Conservation (phyloP, 225 moss, liverwort and hornwort genomes). For the Rhytidiadelphus loreus region DNA sequence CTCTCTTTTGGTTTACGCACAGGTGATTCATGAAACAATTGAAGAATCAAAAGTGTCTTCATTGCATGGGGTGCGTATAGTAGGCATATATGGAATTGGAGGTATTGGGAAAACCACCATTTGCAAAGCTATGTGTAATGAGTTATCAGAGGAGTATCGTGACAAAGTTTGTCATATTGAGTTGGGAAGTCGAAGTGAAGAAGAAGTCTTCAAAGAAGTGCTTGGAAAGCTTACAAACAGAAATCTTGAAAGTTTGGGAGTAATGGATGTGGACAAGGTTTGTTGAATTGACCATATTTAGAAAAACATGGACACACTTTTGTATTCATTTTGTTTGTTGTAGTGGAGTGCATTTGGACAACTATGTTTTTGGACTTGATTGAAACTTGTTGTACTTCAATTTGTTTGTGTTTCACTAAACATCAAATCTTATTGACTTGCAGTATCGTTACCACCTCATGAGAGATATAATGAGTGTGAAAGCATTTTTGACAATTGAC, state of each 20-base stretch:
- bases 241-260: background rate
- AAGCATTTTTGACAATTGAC: conserved; percentile 9
- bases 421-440: background rate
- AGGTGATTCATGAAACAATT: background rate
- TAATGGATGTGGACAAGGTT: background rate
- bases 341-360: background rate
- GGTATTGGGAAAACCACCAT: conserved; percentile 2
- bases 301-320: fast-evolving
- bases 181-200: background rate
- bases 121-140: background rate
- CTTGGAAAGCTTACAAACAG: background rate
- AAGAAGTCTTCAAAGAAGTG: background rate
- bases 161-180: background rate
- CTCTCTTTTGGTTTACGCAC: background rate
- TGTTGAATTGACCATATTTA: background rate
- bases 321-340: fast-evolving
- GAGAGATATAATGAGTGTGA: background rate
- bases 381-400: background rate
- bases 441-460: background rate
- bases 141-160: background rate
- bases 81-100: background rate
- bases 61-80: background rate
- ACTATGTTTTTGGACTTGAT: too few species aligned
- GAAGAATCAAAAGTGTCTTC: background rate
- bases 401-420: background rate